phyloP scores from a whole-genome alignment of 257 asterid genomes.

The Voacanga thouarsii region DNA sequence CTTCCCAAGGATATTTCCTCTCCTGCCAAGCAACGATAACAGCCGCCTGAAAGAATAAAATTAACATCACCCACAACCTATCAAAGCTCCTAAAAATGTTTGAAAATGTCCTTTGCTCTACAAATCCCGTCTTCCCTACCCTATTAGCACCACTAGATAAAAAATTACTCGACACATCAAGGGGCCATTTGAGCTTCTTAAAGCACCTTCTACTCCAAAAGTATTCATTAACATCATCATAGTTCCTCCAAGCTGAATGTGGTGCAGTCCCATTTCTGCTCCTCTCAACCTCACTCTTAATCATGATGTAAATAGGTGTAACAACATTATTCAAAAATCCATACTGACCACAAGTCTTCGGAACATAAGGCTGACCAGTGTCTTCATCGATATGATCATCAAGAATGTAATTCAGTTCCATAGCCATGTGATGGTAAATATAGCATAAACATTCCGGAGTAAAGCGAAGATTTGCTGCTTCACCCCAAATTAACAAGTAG shows the following conservation, averaged over 20 bases:
- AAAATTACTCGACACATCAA: slow-evolving; percentile 56
- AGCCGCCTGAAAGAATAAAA: slow-evolving; percentile 88
- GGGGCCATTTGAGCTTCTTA: slow-evolving; percentile 77
- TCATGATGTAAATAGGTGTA: slow-evolving; percentile 56
- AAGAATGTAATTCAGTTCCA: slow-evolving; percentile 73
- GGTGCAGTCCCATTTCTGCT: slow-evolving; percentile 94
- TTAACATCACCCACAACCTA: slow-evolving; percentile 84
- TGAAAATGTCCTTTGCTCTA: slow-evolving; percentile 97
- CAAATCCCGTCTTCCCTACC: slow-evolving; percentile 93
- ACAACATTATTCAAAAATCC: slow-evolving; percentile 62
- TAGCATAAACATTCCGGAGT: slow-evolving; percentile 85
- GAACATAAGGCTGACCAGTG: slow-evolving; percentile 67
- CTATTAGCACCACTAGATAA: slow-evolving; percentile 46
- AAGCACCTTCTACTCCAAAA: slow-evolving; percentile 93
- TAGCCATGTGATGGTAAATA: slow-evolving; percentile 83
- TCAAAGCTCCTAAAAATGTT: slow-evolving; percentile 88
- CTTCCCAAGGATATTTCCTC: slow-evolving; percentile 73
- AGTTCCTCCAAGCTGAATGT: slow-evolving; percentile 96
- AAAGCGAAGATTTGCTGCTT: slow-evolving; percentile 79
- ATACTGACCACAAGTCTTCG: slow-evolving; percentile 57
- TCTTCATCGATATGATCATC: slow-evolving; percentile 68
- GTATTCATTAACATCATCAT: slow-evolving; percentile 90
- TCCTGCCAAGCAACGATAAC: slow-evolving; percentile 78
- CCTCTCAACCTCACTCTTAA: slow-evolving; percentile 77
- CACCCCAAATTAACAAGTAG: slow-evolving; percentile 84